These are phyloP conservation scores for Falciphora oryzae DNA, from an alignment of 2,329 filamentous ascomycete species.

Conservation along the genomic window DNA sequence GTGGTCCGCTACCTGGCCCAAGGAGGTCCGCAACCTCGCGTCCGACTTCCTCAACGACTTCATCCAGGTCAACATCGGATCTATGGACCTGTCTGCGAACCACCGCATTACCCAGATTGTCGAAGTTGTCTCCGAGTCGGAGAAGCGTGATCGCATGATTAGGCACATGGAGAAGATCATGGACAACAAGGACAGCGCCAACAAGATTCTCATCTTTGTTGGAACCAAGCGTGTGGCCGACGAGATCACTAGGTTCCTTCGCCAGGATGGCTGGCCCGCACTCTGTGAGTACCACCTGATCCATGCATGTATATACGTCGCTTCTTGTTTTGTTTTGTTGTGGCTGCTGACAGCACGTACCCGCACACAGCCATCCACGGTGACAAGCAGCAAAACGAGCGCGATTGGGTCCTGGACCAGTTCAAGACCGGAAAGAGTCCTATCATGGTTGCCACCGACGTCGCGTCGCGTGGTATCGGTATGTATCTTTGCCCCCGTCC, in stretches of 20 bases:
- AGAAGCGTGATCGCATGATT: conserved; percentile 97
- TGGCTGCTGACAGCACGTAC: conserved; percentile 30
- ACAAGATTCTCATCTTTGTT: conserved; percentile 95
- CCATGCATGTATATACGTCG: conserved; percentile 26
- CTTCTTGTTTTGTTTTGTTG: conserved; percentile 17
- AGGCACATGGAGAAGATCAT: conserved; percentile 98
- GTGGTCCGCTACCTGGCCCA: conserved; percentile 99
- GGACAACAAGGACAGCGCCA: conserved; percentile 87
- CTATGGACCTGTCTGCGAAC: conserved; percentile 92
- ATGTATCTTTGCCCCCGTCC: conserved; percentile 58
- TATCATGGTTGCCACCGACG: conserved; percentile 99
- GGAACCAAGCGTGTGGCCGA: conserved; percentile 93
- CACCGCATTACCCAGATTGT: conserved; percentile 97
- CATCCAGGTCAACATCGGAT: conserved; percentile 98
- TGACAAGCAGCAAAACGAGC: conserved; percentile 99
- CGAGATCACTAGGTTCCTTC: conserved; percentile 94
- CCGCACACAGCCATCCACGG: conserved; percentile 76
- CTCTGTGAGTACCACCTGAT: conserved; percentile 64
- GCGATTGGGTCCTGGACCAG: conserved; percentile 98
- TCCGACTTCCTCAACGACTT: conserved; percentile 89
- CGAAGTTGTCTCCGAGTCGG: conserved; percentile 90
- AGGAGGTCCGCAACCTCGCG: conserved; percentile 91
- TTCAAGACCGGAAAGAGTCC: conserved; percentile 99
- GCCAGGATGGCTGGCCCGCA: conserved; percentile 96
- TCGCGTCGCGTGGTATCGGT: conserved; percentile 99